Evolutionary conservation across 2,329 filamentous ascomycete genomes (phyloP).

Genomic region (Fusarium musae): DNA sequence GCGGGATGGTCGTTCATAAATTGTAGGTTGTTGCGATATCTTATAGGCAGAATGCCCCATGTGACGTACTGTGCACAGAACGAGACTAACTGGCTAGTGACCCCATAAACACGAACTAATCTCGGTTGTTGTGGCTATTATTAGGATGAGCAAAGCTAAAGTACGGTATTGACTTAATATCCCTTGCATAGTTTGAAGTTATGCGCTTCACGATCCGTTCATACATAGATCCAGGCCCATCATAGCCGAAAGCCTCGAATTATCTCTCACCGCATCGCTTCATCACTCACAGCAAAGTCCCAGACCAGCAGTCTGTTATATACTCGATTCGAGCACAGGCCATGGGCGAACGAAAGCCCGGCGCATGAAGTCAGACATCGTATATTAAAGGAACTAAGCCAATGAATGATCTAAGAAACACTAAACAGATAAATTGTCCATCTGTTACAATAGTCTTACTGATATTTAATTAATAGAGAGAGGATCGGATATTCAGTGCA

Average conservation of each 20-base stretch:
- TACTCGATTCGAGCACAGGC: fast-evolving
- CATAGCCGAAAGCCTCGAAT: background rate
- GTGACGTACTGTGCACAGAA: background rate
- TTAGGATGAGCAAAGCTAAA: background rate
- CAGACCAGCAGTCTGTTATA: fast-evolving
- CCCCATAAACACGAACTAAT: constrained; percentile 23
- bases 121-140: background rate
- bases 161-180: background rate
- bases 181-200: fast-evolving
- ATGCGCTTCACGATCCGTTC: background rate
- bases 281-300: too few species aligned
- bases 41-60: background rate
- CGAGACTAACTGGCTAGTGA: background rate
- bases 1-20: too few species aligned
- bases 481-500: background rate
- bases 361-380: background rate
- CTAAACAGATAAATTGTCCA: too few species aligned
- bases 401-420: background rate
- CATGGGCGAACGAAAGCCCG: fast-evolving
- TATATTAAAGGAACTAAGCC: too few species aligned
- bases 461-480: background rate
- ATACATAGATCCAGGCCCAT: background rate
- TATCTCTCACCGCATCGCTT: background rate
- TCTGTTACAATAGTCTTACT: fast-evolving
- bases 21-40: background rate